A percentile compares a stretch with the other conserved stretches of the same genome.
phyloP scores from a whole-genome alignment of 495 filamentous ascomycete species.

The Parmelia sp. region DNA sequence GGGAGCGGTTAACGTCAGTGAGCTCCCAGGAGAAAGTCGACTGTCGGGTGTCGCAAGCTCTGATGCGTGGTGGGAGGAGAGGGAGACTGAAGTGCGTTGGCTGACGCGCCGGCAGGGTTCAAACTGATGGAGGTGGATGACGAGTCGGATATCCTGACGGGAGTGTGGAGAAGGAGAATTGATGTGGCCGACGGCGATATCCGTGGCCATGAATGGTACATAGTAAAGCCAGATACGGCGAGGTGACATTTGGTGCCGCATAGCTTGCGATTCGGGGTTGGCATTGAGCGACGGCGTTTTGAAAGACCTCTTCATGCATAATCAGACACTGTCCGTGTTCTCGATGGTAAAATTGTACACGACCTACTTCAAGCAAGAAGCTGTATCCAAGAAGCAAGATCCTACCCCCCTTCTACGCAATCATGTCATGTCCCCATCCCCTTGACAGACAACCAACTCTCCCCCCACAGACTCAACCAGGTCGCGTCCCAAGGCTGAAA shows the following conservation, averaged over 20 bases:
- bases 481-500: too few relatives aligned
- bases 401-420: too few relatives aligned
- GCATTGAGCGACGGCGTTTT: slow-evolving; percentile 10
- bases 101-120: slow-evolving; percentile 2
- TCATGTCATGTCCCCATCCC: too few relatives aligned
- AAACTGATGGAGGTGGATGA: not conserved
- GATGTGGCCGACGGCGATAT: not conserved
- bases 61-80: not conserved
- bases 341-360: not conserved
- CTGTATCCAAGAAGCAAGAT: too few relatives aligned
- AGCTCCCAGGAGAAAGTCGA: not conserved
- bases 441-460: too few relatives aligned
- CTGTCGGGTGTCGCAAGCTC: slow-evolving; percentile 6
- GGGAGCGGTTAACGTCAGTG: slow-evolving; percentile 14
- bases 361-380: not conserved
- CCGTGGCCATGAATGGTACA: too few relatives aligned
- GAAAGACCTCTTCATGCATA: not conserved
- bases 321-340: not conserved
- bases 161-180: not conserved
- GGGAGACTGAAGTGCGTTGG: not conserved
- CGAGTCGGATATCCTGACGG: not conserved
- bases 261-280: slow-evolving; percentile 9
- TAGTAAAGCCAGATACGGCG: not conserved
- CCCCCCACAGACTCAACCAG: too few relatives aligned
- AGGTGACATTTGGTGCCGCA: not conserved